Evolutionary conservation across 306 rosid species (phyloP).

Genomic region (Styphnolobium japonicum): DNA sequence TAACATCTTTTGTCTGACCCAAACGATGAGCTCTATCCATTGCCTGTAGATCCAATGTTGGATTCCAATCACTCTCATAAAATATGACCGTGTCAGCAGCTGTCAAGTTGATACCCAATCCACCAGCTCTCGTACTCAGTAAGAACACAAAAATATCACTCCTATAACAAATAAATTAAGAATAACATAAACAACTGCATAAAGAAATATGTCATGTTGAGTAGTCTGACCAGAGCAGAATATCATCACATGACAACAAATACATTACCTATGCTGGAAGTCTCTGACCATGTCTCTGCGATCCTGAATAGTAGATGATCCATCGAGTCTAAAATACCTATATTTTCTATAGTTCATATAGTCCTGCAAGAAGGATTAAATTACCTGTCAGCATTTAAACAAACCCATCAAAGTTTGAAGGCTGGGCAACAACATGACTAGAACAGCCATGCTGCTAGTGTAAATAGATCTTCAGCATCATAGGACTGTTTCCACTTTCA

Average conservation of each 20-base stretch:
- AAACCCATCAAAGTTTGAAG: background rate
- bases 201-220: constrained; percentile 1
- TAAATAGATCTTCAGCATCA: constrained; percentile 7
- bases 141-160: constrained; percentile 90
- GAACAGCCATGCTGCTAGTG: background rate
- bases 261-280: constrained; percentile 81
- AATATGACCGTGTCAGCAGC: constrained; percentile 99
- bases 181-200: background rate
- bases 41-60: constrained; percentile 94
- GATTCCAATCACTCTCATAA: constrained; percentile 99
- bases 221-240: background rate
- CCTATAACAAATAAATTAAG: constrained; percentile 51
- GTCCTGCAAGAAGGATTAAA: constrained; percentile 59
- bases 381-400: constrained; percentile 17
- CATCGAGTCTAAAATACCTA: constrained; percentile 91
- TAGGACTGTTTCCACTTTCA: constrained; percentile 11
- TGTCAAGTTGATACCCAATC: constrained; percentile 97
- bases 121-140: constrained; percentile 99
- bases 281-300: constrained; percentile 98
- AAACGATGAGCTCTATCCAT: constrained; percentile 99
- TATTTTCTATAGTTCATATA: constrained; percentile 97
- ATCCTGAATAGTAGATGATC: constrained; percentile 93
- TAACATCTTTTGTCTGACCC: constrained; percentile 98
- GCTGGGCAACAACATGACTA: background rate
- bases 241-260: constrained; percentile 4